Base-by-base conservation (phyloP, 768 basidiomycete species). In the Tricholoma terreum region DNA sequence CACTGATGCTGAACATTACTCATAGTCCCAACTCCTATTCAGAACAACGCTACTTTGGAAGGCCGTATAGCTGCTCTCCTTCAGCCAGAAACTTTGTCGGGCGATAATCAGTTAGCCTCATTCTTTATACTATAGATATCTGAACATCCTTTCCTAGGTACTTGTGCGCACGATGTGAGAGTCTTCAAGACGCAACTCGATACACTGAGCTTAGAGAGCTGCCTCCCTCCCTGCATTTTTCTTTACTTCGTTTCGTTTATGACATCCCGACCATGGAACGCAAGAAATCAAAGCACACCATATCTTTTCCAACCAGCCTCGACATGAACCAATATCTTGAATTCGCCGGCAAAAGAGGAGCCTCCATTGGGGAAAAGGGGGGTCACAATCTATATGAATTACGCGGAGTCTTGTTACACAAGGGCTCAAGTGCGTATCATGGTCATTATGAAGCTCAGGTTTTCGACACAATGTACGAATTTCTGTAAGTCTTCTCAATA, bases 191-290 rank as follows among this genome's bases (percentile, higher is more conserved):
- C 57, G 96, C 96, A 5, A 86, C 81, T 15, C 85, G 96, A 7
- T 86, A 86, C 61, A 86, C 86, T 1, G 80, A 87, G 63, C 72
- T 96, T 12, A 79, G 77, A 22, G 68, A 79, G 52, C 79, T 97
- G 5, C 96, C 96, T 1, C 92, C 92, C 0, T 88, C 94, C 6
- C 79, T 98, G 2, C 92, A 98, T 71, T 88, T 98, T 64, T 94
- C 94, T 19, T 73, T 98, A 52, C 81, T 96, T 55, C 90, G 96
- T n/a, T 98, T 98, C 71, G 85, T 92, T 27, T 98, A 89, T 64
- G 92, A 95, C 71, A 62, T 87, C 33, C 73, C 83, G 21, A 84
- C 86, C 0, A 83, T 88, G 79, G 85, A 89, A 63, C 84, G 96
- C 60, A 91, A 86, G 72, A 98, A 98, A 74, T 88, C 86, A 53